A percentile compares a stretch with the other conserved stretches of the same genome.
Evolutionary conservation across 2,329 filamentous ascomycete genomes (phyloP).

Genomic region (Aspergillus sp.): DNA sequence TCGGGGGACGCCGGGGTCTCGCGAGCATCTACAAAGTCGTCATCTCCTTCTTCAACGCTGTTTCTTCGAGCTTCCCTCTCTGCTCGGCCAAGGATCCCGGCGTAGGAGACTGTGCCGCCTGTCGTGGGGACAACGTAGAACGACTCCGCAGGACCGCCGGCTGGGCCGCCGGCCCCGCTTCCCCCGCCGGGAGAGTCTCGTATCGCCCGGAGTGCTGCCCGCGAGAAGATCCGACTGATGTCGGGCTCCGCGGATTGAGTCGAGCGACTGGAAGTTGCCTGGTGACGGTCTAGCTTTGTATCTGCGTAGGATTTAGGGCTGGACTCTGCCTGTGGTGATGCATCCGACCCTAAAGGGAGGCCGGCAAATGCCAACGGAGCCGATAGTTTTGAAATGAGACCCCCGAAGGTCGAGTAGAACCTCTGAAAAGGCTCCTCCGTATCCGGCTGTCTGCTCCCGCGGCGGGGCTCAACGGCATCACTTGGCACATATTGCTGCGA

Average conservation of each 20-base stretch:
- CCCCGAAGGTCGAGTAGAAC: conserved; percentile 91
- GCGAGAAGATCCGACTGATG: conserved; percentile 78
- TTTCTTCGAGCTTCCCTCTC: conserved; percentile 44
- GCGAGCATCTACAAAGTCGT: conserved; percentile 86
- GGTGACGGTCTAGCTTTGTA: conserved; percentile 38
- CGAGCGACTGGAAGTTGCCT: conserved; percentile 40
- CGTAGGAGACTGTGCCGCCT: conserved; percentile 89
- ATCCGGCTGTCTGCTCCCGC: conserved; percentile 19
- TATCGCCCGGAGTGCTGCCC: conserved; percentile 77
- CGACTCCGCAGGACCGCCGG: conserved; percentile 62
- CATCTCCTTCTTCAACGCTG: conserved; percentile 66
- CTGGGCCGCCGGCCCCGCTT: conserved; percentile 18
- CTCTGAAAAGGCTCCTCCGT: conserved; percentile 78
- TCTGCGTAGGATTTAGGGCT: conserved; percentile 35
- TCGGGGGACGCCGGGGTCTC: conserved; percentile 60
- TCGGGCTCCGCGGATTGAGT: conserved; percentile 63
- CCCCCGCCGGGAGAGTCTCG: conserved; percentile 61
- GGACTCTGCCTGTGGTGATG: conserved; percentile 26
- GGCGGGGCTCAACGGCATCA: conserved; percentile 27
- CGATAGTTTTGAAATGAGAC: conserved; percentile 81
- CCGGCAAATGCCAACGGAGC: conserved; percentile 91
- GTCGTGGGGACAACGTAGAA: conserved; percentile 95
- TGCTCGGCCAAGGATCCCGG: conserved; percentile 70
- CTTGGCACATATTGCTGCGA: conserved; percentile 33
- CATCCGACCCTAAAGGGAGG: conserved; percentile 67